phyloP scores from a whole-genome alignment of 352 stramenopile genomes.

The Plasmopara halstedii region DNA sequence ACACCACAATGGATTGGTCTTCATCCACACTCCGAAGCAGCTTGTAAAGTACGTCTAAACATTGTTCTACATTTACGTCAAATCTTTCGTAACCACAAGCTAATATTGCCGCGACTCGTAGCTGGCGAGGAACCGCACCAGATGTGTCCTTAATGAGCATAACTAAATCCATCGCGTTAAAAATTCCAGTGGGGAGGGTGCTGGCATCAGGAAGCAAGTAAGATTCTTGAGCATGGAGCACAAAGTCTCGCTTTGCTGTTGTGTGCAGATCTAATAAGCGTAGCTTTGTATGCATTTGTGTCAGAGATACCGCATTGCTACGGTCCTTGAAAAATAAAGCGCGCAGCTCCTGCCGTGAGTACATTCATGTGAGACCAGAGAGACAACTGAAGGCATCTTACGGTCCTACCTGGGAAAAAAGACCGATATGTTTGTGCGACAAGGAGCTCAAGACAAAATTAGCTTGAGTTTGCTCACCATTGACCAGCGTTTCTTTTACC shows the following conservation, averaged over 20 bases:
- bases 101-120: constrained; percentile 68
- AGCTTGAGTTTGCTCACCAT: constrained; percentile 75
- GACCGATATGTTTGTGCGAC: constrained; percentile 59
- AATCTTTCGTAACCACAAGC: constrained; percentile 72
- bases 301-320: constrained; percentile 29
- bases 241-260: constrained; percentile 55
- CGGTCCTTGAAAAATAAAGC: constrained; percentile 66
- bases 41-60: constrained; percentile 52
- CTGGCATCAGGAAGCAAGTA: constrained; percentile 48
- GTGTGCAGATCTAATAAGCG: constrained; percentile 67
- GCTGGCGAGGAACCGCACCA: constrained; percentile 37
- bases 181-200: constrained; percentile 49
- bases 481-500: constrained; percentile 72
- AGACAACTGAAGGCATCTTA: not conserved
- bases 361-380: not conserved
- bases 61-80: constrained; percentile 50
- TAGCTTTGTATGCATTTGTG: constrained; percentile 67
- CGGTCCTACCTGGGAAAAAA: constrained; percentile 55
- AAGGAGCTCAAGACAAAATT: constrained; percentile 81
- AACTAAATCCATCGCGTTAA: constrained; percentile 81
- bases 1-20: constrained; percentile 66
- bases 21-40: constrained; percentile 43
- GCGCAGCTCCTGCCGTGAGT: constrained; percentile 45
- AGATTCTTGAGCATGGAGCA: constrained; percentile 53
- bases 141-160: constrained; percentile 76